A percentile compares a stretch with the other conserved stretches of the same genome.
phyloP scores from a whole-genome alignment of 331 rosid genomes.

The Acacia concinna region DNA sequence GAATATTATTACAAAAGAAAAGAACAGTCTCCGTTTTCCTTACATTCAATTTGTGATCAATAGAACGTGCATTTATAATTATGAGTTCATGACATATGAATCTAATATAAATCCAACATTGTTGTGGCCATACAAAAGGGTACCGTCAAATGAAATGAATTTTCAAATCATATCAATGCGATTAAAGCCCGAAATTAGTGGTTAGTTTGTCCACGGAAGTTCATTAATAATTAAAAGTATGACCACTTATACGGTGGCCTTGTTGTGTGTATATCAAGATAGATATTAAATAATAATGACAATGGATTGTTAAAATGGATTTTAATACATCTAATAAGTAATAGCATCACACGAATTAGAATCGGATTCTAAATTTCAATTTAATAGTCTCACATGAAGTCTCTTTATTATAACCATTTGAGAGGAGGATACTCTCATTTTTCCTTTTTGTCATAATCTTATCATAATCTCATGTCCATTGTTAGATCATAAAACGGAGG shows the following conservation, averaged over 20 bases:
- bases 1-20: neutral
- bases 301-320: neutral
- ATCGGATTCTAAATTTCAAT: neutral
- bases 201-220: neutral
- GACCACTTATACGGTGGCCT: neutral
- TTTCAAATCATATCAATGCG: neutral
- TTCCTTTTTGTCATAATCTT: too few relatives aligned
- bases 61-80: neutral
- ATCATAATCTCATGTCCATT: too few relatives aligned
- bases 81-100: neutral
- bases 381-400: neutral
- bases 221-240: neutral
- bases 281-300: neutral
- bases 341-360: neutral
- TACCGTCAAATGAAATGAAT: neutral
- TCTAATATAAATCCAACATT: neutral
- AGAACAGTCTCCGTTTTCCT: neutral
- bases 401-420: neutral
- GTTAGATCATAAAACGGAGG: too few relatives aligned
- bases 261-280: neutral
- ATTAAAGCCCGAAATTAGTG: neutral
- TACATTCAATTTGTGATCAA: neutral
- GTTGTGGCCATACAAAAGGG: neutral
- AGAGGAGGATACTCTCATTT: too few relatives aligned
- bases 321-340: neutral